These are phyloP conservation scores for Backusella liffmaniae DNA, from an alignment of 192 early-diverging fungal species.

Conservation along the genomic window DNA sequence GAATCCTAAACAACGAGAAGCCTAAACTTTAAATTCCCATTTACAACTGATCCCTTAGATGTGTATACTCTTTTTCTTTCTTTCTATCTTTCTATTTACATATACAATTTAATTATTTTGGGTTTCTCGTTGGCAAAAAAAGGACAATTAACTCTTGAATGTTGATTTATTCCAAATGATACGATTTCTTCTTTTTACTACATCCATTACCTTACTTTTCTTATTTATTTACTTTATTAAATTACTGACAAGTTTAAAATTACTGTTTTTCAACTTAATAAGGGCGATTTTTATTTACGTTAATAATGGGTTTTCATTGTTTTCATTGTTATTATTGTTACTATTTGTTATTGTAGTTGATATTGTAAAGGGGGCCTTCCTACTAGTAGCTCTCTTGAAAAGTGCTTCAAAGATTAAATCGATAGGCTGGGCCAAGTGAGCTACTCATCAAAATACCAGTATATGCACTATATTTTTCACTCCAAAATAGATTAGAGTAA, in stretches of 20 bases:
- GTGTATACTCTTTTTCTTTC: background rate
- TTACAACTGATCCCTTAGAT: background rate
- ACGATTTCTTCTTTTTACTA: background rate
- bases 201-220: background rate
- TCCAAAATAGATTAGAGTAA: too few relatives aligned
- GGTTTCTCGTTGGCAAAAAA: background rate
- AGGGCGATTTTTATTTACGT: background rate
- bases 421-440: too few relatives aligned
- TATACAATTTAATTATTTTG: background rate
- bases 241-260: background rate
- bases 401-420: too few relatives aligned
- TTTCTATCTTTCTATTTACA: background rate
- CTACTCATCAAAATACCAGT: too few relatives aligned
- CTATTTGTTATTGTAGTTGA: too few relatives aligned
- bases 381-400: too few relatives aligned
- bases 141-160: background rate
- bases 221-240: background rate
- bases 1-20: conserved; percentile 5
- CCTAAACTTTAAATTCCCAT: conserved; percentile 4
- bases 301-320: too few relatives aligned
- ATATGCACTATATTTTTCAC: too few relatives aligned
- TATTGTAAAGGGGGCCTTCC: too few relatives aligned
- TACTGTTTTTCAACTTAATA: background rate
- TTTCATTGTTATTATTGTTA: too few relatives aligned
- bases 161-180: background rate